Conservation (phyloP, 805 yeast genomes). For the Metschnikowia similis region DNA sequence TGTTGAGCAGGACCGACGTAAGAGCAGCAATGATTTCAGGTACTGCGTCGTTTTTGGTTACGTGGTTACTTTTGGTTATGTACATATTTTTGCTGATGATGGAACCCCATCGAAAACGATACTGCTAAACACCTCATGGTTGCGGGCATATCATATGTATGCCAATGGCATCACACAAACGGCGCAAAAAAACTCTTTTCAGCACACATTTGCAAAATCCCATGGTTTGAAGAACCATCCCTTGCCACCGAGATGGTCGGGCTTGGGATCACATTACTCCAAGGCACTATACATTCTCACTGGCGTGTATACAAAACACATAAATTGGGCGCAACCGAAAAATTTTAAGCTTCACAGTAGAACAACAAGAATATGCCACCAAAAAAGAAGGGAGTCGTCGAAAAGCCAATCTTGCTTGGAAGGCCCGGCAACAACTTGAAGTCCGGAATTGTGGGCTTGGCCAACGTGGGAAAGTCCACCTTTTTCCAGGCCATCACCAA, state of each 20-base stretch:
- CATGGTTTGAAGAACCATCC: too few species aligned
- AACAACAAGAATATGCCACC: conserved; percentile 54
- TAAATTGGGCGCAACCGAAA: conserved; percentile 14
- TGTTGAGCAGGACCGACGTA: too few species aligned
- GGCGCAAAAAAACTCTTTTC: neutral
- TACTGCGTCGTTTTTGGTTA: neutral
- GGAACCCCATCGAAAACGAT: neutral
- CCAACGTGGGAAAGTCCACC: conserved; percentile 21
- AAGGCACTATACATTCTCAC: neutral
- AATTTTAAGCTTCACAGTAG: conserved; percentile 8
- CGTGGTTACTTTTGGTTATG: neutral
- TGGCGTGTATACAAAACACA: conserved; percentile 4
- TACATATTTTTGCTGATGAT: neutral
- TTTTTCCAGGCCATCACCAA: conserved; percentile 23
- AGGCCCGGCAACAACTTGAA: conserved; percentile 35
- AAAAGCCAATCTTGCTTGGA: conserved; percentile 67
- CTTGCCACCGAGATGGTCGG: neutral
- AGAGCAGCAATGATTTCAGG: too few species aligned
- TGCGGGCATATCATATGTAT: too few species aligned
- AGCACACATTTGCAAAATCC: too few species aligned
- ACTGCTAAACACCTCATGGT: neutral
- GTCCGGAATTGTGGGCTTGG: conserved; percentile 41
- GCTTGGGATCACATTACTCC: too few species aligned
- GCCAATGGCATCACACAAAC: neutral
- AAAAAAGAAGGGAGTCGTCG: conserved; percentile 60